phyloP scores from a whole-genome alignment of 805 yeast genomes.

The Myxozyma mucilagina region DNA sequence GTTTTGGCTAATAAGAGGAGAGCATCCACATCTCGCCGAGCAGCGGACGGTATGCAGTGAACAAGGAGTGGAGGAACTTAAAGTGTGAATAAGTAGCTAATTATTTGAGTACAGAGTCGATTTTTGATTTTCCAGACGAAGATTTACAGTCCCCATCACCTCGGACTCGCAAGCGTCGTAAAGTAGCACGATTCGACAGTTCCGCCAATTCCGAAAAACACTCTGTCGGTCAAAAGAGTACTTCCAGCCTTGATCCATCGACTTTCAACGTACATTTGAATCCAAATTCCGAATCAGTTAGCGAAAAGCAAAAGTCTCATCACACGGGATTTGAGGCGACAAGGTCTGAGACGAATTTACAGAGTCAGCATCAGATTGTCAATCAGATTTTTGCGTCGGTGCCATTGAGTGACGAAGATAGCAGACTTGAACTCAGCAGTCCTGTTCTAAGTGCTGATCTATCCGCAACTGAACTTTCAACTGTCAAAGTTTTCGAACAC shows the following conservation, averaged over 20 bases:
- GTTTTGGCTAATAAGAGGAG: neutral
- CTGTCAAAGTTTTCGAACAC: neutral
- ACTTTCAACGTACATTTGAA: too few relatives aligned
- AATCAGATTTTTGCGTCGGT: too few relatives aligned
- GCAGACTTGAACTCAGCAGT: too few relatives aligned
- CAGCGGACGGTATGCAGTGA: neutral
- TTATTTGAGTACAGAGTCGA: neutral
- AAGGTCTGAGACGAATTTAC: neutral
- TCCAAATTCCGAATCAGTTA: neutral
- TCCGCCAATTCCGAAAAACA: neutral
- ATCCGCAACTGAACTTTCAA: neutral
- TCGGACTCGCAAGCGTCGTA: neutral
- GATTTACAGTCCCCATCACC: neutral
- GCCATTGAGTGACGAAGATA: too few relatives aligned
- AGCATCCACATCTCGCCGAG: neutral
- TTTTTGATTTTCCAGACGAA: constrained; percentile 2
- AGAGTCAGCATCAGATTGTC: too few relatives aligned
- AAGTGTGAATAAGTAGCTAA: neutral
- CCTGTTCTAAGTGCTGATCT: neutral
- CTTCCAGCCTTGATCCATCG: neutral
- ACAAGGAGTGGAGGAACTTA: neutral
- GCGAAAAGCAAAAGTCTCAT: neutral
- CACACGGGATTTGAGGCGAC: neutral
- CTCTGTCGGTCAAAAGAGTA: neutral
- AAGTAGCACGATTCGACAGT: neutral